Base-by-base conservation (phyloP, 306 rosid species). In the Cicer chorassanicum region DNA sequence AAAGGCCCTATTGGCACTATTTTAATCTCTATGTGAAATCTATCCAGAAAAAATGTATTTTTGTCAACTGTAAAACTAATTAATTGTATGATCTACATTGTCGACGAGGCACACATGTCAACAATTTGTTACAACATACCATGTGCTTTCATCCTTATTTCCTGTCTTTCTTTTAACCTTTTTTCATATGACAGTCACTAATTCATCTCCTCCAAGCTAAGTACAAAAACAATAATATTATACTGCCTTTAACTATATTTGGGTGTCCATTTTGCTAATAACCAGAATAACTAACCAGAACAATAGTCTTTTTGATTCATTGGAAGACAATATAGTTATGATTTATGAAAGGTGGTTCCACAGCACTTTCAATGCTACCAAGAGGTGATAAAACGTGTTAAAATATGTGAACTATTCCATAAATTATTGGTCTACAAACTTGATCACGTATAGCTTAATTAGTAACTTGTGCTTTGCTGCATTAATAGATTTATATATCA, bases 131-230 rank as follows among this genome's bases (percentile, higher is more conserved):
- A 43, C 18, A 72, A 75, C 88, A 79, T 62, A 1, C 41, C 86
- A 82, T 60, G 83, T 82, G 89, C 13, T 72, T 75, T 36, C 80
- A 69, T 75, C 13, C 40, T 41, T 16, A 60, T 61, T 70, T 65
- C 38, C 66, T 15, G 18, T 65, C 63, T 74, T 69, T 78, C 68
- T 68, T 53, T 43, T 42, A 9, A 1, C 13, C 60, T 45, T 46
- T 48, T 18, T 16, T 73, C 65, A 60, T 46, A 7, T 64, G 44
- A 49, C 55, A 57, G 6, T 8, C 44, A 15, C 60, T 66, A 29
- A 34, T 56, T 68, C 56, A 50, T 14, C 56, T 50, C 9, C 21
- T 8, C 56, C 21, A 49, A 49, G 15, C 18, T 13, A n/a, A 49
- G 55, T n/a, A 49, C 19, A n/a, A n/a, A n/a, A 49, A 49, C 6